These are phyloP conservation scores for Mycena pura DNA, from an alignment of 768 basidiomycete genomes.

Conservation along the genomic window DNA sequence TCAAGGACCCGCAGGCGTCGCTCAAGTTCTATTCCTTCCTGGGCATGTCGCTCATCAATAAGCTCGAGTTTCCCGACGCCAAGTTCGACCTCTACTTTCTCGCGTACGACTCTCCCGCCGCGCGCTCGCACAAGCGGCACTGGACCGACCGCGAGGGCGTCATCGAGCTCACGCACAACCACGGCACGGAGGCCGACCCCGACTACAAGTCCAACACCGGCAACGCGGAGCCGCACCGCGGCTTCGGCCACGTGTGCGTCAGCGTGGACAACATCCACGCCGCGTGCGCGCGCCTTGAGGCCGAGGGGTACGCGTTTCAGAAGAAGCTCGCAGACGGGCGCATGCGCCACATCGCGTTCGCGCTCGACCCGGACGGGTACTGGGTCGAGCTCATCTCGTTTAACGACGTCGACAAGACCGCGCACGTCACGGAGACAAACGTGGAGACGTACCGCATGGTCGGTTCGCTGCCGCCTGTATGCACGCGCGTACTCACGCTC, in stretches of 20 bases:
- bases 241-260: constrained; percentile 91
- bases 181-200: constrained; percentile 85
- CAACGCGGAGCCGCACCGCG: constrained; percentile 80
- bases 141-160: constrained; percentile 48
- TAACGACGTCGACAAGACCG: constrained; percentile 18
- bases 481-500: too few relatives aligned
- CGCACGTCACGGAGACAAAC: constrained; percentile 4
- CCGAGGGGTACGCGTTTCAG: constrained; percentile 82
- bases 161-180: constrained; percentile 88
- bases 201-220: constrained; percentile 83
- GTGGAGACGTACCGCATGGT: constrained; percentile 20
- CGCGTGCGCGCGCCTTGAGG: constrained; percentile 85
- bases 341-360: constrained; percentile 86
- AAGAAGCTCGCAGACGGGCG: constrained; percentile 86
- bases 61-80: constrained; percentile 48
- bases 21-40: constrained; percentile 81
- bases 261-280: constrained; percentile 82
- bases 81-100: constrained; percentile 85
- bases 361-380: constrained; percentile 85
- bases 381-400: constrained; percentile 26
- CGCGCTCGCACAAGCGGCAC: constrained; percentile 73
- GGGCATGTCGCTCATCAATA: constrained; percentile 73
- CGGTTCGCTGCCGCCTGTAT: too few relatives aligned
- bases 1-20: constrained; percentile 86
- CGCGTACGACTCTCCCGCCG: constrained; percentile 64